A percentile compares a stretch with the other conserved stretches of the same genome.
Conservation (phyloP, 1,284 basidiomycete species). For the Uromyces viciae-fabae region DNA sequence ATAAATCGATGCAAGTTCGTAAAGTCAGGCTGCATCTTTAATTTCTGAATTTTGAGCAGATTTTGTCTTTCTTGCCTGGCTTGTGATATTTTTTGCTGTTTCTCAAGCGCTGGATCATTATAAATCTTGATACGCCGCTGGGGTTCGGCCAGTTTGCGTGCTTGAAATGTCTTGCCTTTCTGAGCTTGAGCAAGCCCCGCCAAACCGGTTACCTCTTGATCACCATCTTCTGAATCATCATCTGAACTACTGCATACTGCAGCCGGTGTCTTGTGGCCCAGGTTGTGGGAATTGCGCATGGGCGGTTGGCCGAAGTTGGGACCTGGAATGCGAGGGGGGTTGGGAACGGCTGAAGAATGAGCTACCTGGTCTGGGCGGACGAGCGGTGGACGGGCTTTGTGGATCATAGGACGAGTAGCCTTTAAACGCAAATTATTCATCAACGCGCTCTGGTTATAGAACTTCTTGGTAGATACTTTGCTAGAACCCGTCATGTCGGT, state of each 20-base stretch:
- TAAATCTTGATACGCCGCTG: slow-evolving; percentile 42
- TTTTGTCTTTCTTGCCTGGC: slow-evolving; percentile 64
- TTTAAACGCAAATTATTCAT: slow-evolving; percentile 36
- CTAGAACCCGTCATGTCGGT: slow-evolving; percentile 3
- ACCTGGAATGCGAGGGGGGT: background rate
- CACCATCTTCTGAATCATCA: slow-evolving; percentile 43
- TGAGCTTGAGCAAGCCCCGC: slow-evolving; percentile 32
- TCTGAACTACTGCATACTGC: background rate
- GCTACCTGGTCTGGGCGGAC: background rate
- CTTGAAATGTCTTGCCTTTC: slow-evolving; percentile 33
- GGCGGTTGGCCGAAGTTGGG: slow-evolving; percentile 27
- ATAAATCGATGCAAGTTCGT: slow-evolving; percentile 73
- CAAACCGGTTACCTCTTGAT: slow-evolving; percentile 6
- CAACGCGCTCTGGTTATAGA: slow-evolving; percentile 1
- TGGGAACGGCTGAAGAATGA: background rate
- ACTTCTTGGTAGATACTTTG: slow-evolving; percentile 14
- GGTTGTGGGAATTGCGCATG: slow-evolving; percentile 9
- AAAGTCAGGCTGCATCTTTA: slow-evolving; percentile 78
- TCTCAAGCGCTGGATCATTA: slow-evolving; percentile 34
- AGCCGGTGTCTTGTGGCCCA: background rate
- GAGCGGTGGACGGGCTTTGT: slow-evolving; percentile 16
- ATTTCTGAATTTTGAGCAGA: slow-evolving; percentile 60
- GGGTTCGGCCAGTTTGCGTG: slow-evolving; percentile 35
- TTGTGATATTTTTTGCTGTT: slow-evolving; percentile 52
- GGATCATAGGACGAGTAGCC: slow-evolving; percentile 12